Conservation (phyloP, 2,329 filamentous ascomycete species). For the Scytalidium sp. region DNA sequence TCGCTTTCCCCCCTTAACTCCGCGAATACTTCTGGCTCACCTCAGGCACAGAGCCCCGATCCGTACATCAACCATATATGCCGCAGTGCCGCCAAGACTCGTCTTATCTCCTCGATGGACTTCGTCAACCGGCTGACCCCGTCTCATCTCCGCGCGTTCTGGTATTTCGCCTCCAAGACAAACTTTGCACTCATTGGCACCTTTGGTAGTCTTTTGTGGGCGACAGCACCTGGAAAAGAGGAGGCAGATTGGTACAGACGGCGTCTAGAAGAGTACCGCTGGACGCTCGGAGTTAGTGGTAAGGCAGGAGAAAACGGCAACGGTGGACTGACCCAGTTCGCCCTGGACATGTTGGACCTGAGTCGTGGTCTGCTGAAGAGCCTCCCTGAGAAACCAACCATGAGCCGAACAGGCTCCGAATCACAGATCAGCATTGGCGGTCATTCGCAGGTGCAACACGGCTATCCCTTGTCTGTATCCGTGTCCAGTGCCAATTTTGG, state of each 20-base stretch:
- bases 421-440: background rate
- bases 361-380: slow-evolving; percentile 66
- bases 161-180: slow-evolving; percentile 84
- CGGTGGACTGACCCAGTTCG: slow-evolving; percentile 59
- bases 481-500: background rate
- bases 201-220: slow-evolving; percentile 86
- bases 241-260: slow-evolving; percentile 92
- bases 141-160: slow-evolving; percentile 84
- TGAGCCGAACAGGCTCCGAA: slow-evolving; percentile 47
- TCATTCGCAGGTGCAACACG: background rate
- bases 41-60: slow-evolving; percentile 49
- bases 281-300: slow-evolving; percentile 85
- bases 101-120: slow-evolving; percentile 93
- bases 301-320: slow-evolving; percentile 41
- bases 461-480: background rate
- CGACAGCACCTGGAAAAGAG: slow-evolving; percentile 80
- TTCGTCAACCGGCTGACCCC: slow-evolving; percentile 92
- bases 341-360: slow-evolving; percentile 76
- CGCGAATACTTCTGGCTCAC: slow-evolving; percentile 29
- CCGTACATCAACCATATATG: slow-evolving; percentile 88
- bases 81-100: slow-evolving; percentile 88
- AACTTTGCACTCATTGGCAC: slow-evolving; percentile 96
- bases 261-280: slow-evolving; percentile 83
- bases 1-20: slow-evolving; percentile 35
- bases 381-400: slow-evolving; percentile 67